Evolutionary conservation across 2,329 filamentous ascomycete genomes (phyloP), one percentile per base, ranked within the genome.

Genomic region (Alternaria viburni): DNA sequence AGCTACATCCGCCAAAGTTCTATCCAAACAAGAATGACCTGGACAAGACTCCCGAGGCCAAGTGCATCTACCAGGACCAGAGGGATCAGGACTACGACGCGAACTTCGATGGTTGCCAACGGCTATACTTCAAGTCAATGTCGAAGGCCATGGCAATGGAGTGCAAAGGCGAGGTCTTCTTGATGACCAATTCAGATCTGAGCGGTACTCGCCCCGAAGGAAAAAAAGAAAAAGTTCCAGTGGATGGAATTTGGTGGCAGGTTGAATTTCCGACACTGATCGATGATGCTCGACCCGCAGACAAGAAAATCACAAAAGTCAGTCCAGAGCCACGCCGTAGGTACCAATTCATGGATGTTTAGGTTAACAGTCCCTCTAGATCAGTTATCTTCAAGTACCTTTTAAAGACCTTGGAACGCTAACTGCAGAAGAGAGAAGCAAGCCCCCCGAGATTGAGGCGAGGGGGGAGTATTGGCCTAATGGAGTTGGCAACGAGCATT

Each of bases 181-280:
- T 62, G 21, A 58, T 62, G 54, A 62, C 60, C 21, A 50, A 17
- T 17, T 32, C 54, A 13, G 12, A 62, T 28, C 44, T 62, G n/a
- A 8, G 26, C n/a, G 32, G 32, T 36, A 36, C 15, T n/a, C 32
- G 32, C 32, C 32, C 32, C 32, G 15, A 41, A 41, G 36, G 8
- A 41, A 9, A 41, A 8, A 15, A 50, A 3, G 9, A 43, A 50
- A 19, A 54, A 19, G 60, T 58, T 49, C 60, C 60, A 25, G 47
- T 41, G 28, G 36, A 62, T 58, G 60, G 60, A 19, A 62, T 58
- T 30, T 62, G 54, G 60, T 62, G 60, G 60, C 54, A 62, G 28
- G 43, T 50, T 47, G 60, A 62, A 43, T 62, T 62, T 50, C 60
- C 60, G 54, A 62, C 60, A 58, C 49, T 62, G 43, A 62, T 58